A percentile compares a stretch with the other conserved stretches of the same genome.
Conservation (phyloP, 1,284 basidiomycete genomes). For the Somion occarium region DNA sequence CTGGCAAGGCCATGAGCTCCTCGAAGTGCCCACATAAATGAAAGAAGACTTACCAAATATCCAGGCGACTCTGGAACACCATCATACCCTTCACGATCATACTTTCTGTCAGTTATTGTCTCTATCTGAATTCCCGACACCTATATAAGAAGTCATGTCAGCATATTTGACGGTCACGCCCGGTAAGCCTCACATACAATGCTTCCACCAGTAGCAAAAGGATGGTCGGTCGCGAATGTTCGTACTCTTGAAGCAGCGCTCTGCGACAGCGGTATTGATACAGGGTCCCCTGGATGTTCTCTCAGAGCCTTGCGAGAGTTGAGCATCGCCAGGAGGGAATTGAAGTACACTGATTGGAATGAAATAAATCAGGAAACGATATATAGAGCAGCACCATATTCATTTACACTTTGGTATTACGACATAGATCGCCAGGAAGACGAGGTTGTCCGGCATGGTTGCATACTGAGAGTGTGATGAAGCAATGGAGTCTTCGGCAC, state of each 20-base stretch:
- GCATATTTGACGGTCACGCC: neutral
- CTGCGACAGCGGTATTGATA: conserved; percentile 14
- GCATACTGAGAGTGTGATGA: conserved; percentile 24
- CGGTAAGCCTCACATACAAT: conserved; percentile 2
- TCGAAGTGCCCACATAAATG: no score
- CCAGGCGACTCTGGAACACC: no score
- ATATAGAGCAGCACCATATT: neutral
- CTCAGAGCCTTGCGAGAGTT: conserved; percentile 31
- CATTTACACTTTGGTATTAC: conserved; percentile 31
- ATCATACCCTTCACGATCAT: no score
- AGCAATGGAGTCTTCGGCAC: neutral
- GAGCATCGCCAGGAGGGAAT: conserved; percentile 34
- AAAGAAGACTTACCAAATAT: no score
- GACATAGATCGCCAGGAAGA: conserved; percentile 36
- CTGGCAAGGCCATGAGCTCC: no score
- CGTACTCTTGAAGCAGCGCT: neutral
- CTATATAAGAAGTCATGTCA: neutral
- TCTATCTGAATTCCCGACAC: conserved; percentile 8
- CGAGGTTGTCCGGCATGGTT: conserved; percentile 32
- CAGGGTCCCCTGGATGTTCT: conserved; percentile 11
- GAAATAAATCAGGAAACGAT: neutral
- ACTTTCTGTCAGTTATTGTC: conserved; percentile 10
- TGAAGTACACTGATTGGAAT: conserved; percentile 31
- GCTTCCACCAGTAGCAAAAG: neutral
- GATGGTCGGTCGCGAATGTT: neutral